Conservation (phyloP, 2,329 filamentous ascomycete genomes). For the Aureobasidium sp. region DNA sequence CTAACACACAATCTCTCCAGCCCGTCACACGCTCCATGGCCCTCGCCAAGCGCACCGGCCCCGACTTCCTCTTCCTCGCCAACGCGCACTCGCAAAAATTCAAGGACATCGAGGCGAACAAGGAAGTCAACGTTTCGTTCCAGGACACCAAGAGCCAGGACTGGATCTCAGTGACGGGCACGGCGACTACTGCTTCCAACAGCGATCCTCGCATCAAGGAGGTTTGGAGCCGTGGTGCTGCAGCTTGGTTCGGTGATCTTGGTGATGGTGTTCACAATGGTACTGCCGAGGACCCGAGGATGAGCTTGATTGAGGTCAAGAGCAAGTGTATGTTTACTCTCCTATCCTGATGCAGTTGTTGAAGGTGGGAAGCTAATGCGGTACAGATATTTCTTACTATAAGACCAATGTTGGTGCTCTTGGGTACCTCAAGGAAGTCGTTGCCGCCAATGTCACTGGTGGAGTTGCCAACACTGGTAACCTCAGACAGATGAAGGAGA, state of each 20-base stretch:
- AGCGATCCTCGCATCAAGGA: conserved; percentile 44
- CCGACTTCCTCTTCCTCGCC: conserved; percentile 46
- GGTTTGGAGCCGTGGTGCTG: conserved; percentile 33
- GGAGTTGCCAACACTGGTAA: conserved; percentile 29
- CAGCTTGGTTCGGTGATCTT: conserved; percentile 46
- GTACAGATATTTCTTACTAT: conserved; percentile 30
- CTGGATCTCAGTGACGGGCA: conserved; percentile 42
- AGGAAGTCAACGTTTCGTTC: conserved; percentile 38
- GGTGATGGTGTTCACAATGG: conserved; percentile 44
- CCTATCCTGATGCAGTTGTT: not conserved
- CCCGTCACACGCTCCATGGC: conserved; percentile 44
- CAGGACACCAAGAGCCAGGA: conserved; percentile 41
- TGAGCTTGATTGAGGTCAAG: conserved; percentile 37
- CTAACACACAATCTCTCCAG: conserved; percentile 15
- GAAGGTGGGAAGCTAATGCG: not conserved
- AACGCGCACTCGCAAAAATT: conserved; percentile 44
- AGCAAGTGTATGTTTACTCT: conserved; percentile 24
- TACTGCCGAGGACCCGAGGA: conserved; percentile 40
- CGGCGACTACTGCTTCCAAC: conserved; percentile 35
- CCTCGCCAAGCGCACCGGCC: conserved; percentile 49
- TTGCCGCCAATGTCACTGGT: conserved; percentile 26
- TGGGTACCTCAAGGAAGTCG: conserved; percentile 29
- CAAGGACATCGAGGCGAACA: conserved; percentile 38
- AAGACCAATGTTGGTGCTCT: conserved; percentile 25
- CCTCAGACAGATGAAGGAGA: conserved; percentile 27